Evolutionary conservation across 2,329 filamentous ascomycete species (phyloP).

Genomic region (Intubia oerlemansii): DNA sequence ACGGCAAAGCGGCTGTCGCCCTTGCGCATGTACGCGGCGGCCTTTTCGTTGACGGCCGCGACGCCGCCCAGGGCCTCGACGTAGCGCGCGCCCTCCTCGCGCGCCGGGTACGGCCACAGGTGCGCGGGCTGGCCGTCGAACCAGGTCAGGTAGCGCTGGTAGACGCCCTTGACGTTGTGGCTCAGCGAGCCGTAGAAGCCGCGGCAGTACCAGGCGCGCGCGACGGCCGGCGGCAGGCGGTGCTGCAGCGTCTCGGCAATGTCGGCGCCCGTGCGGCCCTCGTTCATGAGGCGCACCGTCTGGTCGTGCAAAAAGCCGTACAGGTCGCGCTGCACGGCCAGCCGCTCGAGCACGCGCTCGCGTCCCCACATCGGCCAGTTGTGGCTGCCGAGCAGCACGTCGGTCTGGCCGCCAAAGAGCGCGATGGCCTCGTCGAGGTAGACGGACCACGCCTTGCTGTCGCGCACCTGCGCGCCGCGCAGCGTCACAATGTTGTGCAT

Average conservation of each 20-base stretch:
- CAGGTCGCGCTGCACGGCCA: slow-evolving; percentile 2
- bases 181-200: slow-evolving; percentile 3
- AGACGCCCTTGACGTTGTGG: slow-evolving; percentile 4
- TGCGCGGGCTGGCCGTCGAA: slow-evolving; percentile 3
- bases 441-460: slow-evolving; percentile 3
- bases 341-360: background rate
- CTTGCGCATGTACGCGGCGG: background rate
- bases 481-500: slow-evolving; percentile 4
- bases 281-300: slow-evolving; percentile 3
- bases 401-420: background rate
- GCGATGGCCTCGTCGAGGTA: slow-evolving; percentile 2
- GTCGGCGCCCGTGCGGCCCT: slow-evolving; percentile 2
- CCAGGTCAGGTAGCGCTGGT: slow-evolving; percentile 4
- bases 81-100: slow-evolving; percentile 2
- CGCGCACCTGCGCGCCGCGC: slow-evolving; percentile 3
- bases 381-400: slow-evolving; percentile 3
- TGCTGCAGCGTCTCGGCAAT: slow-evolving; percentile 1
- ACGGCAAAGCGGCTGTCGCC: slow-evolving; percentile 4
- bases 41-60: slow-evolving; percentile 1
- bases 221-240: slow-evolving; percentile 2
- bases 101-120: slow-evolving; percentile 1
- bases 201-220: slow-evolving; percentile 3
- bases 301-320: slow-evolving; percentile 4
- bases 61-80: slow-evolving; percentile 2
- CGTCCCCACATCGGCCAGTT: slow-evolving; percentile 4